A percentile compares a stretch with the other conserved stretches of the same genome.
These are phyloP conservation scores for Lentinula guzmanii DNA, from an alignment of 768 basidiomycete genomes.

Conservation along the genomic window DNA sequence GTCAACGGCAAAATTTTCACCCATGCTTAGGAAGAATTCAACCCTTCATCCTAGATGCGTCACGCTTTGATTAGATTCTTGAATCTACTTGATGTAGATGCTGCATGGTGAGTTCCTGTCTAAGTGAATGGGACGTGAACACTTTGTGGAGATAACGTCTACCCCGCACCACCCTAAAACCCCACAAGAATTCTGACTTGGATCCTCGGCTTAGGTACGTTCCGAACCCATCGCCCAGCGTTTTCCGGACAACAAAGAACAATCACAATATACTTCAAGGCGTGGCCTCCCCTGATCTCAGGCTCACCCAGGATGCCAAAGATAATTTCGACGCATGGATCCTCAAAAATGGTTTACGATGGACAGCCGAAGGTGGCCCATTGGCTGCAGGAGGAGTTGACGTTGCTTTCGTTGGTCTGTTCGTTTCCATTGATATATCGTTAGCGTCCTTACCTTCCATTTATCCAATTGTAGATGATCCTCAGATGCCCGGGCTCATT, in stretches of 20 bases:
- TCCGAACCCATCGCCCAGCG: conserved; percentile 80
- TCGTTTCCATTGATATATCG: not conserved
- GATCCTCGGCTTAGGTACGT: conserved; percentile 55
- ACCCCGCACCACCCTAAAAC: not conserved
- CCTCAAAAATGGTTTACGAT: conserved; percentile 79
- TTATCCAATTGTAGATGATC: conserved; percentile 49
- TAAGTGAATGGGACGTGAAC: not conserved
- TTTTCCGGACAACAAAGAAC: conserved; percentile 94
- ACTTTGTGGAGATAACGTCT: not conserved
- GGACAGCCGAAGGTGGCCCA: conserved; percentile 84
- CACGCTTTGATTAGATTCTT: conserved; percentile 90
- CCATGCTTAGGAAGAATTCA: not conserved
- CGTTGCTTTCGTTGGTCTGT: conserved; percentile 80
- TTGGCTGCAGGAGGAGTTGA: conserved; percentile 79
- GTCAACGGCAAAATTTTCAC: not conserved
- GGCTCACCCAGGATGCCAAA: conserved; percentile 74
- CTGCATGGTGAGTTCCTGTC: conserved; percentile 57
- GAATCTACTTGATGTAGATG: conserved; percentile 73
- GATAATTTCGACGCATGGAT: conserved; percentile 85
- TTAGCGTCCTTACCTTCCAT: not conserved
- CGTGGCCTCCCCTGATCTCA: conserved; percentile 72
- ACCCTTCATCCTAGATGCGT: conserved; percentile 61
- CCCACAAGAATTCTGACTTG: conserved; percentile 7
- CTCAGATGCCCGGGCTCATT: conserved; percentile 93
- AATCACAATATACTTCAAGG: conserved; percentile 95